Evolutionary conservation across 345 rosid genomes (phyloP), one percentile per base, ranked within the genome.

Genomic region (Brassica cretica): DNA sequence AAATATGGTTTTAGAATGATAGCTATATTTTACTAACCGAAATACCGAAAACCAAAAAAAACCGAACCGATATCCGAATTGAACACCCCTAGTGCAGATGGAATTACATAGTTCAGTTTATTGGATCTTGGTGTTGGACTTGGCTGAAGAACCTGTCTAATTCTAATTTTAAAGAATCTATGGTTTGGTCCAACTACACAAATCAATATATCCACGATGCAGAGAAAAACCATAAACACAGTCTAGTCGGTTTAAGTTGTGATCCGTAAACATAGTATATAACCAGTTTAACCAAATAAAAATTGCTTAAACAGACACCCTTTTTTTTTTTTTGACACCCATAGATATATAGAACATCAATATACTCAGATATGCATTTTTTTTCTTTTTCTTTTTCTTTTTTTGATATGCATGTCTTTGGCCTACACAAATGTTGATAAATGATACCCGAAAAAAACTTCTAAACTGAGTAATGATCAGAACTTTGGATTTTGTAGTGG

Each of bases 401-500:
- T 24, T 3, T 24, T 24, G 25, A 24, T 60, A 12, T 24, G 32
- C 15, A 29, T 30, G 5, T 30, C 41, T 63, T 30, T 29, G 39
- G 37, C 66, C 37, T 62, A 62, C 33, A 19, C 64, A 64, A 51
- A 9, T 2, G 53, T 64, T 64, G 33, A 64, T 51, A 12, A 8
- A 24, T 64, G 63, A 51, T 32, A 51, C 32, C 37, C 61, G 2
- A 41, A 27, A 29, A 21, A 46, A 30, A 24, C 16, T 74, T 65
- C 37, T 55, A 65, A 35, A n/a, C n/a, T n/a, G n/a, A n/a, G n/a
- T n/a, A n/a, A n/a, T n/a, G n/a, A n/a, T n/a, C n/a, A n/a, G n/a
- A n/a, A n/a, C n/a, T n/a, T n/a, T 35, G 64, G 25, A 65, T 32
- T 74, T 74, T 74, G 35, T 14, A 32, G 24, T 74, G 35, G 70